These are phyloP conservation scores for Pestalotiopsis sp. DNA, from an alignment of 2,329 filamentous ascomycete genomes.

Conservation along the genomic window DNA sequence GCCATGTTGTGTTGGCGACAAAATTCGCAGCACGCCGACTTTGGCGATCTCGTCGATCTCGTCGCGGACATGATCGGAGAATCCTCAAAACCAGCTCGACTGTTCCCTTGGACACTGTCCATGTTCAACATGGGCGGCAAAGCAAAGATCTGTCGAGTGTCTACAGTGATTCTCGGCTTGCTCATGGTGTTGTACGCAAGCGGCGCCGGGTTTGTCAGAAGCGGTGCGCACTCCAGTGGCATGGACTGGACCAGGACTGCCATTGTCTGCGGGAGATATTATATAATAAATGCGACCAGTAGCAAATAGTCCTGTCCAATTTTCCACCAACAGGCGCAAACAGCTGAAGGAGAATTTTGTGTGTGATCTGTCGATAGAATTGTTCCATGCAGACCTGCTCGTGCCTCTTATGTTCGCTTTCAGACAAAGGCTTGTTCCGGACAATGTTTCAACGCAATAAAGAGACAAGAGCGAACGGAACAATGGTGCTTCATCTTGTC, in stretches of 20 bases:
- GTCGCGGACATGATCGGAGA: neutral
- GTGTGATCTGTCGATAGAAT: neutral
- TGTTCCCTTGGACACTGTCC: constrained; percentile 1
- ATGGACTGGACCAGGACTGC: neutral
- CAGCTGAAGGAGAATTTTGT: neutral
- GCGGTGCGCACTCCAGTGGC: neutral
- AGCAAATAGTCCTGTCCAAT: neutral
- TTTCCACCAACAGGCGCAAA: neutral
- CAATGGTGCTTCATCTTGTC: neutral
- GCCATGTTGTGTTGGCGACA: neutral
- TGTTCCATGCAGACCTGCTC: neutral
- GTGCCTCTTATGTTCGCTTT: neutral
- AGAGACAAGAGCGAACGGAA: neutral
- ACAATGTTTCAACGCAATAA: neutral
- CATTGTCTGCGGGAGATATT: neutral
- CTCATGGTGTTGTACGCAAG: neutral
- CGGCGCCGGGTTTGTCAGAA: neutral
- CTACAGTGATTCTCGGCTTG: neutral
- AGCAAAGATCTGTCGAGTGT: neutral
- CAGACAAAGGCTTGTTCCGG: neutral
- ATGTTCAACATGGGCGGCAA: neutral
- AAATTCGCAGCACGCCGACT: neutral
- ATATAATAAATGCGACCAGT: neutral
- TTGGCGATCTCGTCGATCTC: neutral
- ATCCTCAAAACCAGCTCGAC: constrained; percentile 1